Evolutionary conservation across 2,329 filamentous ascomycete species (phyloP), one percentile per base, ranked within the genome.

Genomic region (Colletotrichum sp.): DNA sequence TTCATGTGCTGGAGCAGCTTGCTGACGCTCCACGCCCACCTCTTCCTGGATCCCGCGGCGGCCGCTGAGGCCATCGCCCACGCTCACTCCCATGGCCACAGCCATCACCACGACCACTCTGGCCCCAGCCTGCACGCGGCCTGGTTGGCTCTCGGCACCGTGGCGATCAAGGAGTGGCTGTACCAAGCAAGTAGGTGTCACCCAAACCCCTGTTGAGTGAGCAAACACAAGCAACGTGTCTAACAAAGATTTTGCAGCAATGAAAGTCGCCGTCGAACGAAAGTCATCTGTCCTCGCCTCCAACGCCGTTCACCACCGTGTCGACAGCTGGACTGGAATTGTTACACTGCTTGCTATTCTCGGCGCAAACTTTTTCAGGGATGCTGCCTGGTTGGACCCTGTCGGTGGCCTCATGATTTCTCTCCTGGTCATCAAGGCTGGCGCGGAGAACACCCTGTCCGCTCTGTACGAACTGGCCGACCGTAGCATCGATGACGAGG

Each of bases 231-330:
- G 55, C 67, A 69, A 34, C 55, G 28, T 28, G 55, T 59, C 70
- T 76, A 32, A 76, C 34, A 60, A 60, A 36, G 59, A 59, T 10
- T 24, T 12, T 77, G 43, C 78, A 98, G 95, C 95, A 67, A 98
- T 99, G 93, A 99, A 98, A 87, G 92, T 99, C 76, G 97, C 97
- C 61, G 93, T 93, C 80, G 95, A 98, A 85, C 95, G 96, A 84
- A 98, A 98, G 83, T 99, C 96, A 15, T 98, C 96, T 8, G 96
- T 99, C 75, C 92, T 99, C 28, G 96, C 96, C 52, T 98, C 96
- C 74, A 99, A 99, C 82, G 96, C 97, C 75, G 91, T 99, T 79
- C 97, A 99, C 86, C 97, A 99, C 87, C 95, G 97, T 76, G 93
- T 99, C 82, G 97, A 99, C 85, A 98, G 96, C 74, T 90, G 98